Base-by-base conservation (phyloP, 192 early-diverging fungal species). In the Coemansia sp. region DNA sequence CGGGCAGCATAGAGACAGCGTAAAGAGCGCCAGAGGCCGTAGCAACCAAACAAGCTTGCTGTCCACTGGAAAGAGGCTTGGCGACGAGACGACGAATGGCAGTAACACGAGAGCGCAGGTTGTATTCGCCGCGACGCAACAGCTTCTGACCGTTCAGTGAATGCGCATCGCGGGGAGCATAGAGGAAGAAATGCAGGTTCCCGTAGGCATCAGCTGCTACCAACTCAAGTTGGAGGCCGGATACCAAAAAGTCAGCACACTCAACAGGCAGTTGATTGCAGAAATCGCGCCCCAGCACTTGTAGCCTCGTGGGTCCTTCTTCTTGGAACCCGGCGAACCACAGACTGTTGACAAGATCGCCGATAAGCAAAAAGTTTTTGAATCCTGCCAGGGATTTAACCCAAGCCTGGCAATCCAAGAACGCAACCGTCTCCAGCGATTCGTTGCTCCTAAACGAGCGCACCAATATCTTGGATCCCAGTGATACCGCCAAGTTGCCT, bases 311-410 rank as follows among this genome's bases (percentile, higher is more conserved):
- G 8, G 96, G 97, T 34, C 94, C 94, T 53, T 82, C 75, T 23
- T 97, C 93, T 88, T 98, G 97, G 69, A 96, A 95, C 7, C 91
- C 95, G 3, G 93, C 75, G 61, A 99, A 94, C 88, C 92, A 93
- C 6, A 94, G 82, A 23, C 92, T 89, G 69, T 94, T 94, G 68
- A 87, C 83, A 23, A 91, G 84, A 73, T 99, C 97, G 47, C 91
- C 93, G 3, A 97, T 72, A 16, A 96, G 69, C 53, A 98, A 86
- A 35, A 93, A 89, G 61, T 94, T 94, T 71, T 95, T 96, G 64
- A 99, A 85, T 0, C 93, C 84, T 6, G 78, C 82, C 26, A 96
- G 79, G 50, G 86, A 87, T 28, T 86, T 91, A 12, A 96, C 93
- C 83, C 92, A 98, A 36, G 93, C 89, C 72, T 92, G 93, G 12